These are phyloP conservation scores for Exophiala calicioides DNA, from an alignment of 2,329 filamentous ascomycete genomes.

Conservation along the genomic window DNA sequence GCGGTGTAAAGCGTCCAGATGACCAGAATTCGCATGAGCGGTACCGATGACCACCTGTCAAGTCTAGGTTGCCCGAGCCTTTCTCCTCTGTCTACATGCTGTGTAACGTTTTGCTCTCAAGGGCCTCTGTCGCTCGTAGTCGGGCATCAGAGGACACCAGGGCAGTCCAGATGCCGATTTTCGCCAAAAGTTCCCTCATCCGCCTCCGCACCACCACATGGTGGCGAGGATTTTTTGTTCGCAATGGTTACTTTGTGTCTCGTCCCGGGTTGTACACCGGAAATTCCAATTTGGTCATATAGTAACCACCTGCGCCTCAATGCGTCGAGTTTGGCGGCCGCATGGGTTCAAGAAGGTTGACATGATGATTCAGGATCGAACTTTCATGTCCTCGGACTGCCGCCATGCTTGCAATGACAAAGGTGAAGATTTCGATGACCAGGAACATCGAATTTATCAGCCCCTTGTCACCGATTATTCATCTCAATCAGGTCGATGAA, in stretches of 20 bases:
- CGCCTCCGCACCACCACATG: constrained; percentile 9
- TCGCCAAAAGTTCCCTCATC: constrained; percentile 8
- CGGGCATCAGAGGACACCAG: constrained; percentile 7
- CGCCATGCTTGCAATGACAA: constrained; percentile 3
- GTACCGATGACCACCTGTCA: constrained; percentile 2
- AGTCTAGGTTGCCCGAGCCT: constrained; percentile 6
- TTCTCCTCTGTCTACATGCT: constrained; percentile 9
- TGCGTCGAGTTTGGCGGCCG: constrained; percentile 1
- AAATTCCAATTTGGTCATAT: constrained; percentile 16
- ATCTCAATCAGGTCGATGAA: constrained; percentile 20
- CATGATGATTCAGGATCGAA: not conserved
- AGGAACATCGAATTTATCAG: too few species aligned
- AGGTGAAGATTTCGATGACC: not conserved
- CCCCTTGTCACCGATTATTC: too few species aligned
- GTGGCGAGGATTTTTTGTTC: constrained; percentile 1
- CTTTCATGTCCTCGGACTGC: not conserved
- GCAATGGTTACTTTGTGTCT: constrained; percentile 12
- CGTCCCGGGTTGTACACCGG: constrained; percentile 17
- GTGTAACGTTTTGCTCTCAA: constrained; percentile 21
- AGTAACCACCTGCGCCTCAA: constrained; percentile 4
- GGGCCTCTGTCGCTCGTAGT: not conserved
- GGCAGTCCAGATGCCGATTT: constrained; percentile 21
- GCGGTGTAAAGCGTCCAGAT: constrained; percentile 11
- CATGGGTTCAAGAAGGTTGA: not conserved
- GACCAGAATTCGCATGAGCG: constrained; percentile 8